These are phyloP conservation scores for Colletotrichum sp. DNA, from an alignment of 2,329 filamentous ascomycete genomes.

Conservation along the genomic window DNA sequence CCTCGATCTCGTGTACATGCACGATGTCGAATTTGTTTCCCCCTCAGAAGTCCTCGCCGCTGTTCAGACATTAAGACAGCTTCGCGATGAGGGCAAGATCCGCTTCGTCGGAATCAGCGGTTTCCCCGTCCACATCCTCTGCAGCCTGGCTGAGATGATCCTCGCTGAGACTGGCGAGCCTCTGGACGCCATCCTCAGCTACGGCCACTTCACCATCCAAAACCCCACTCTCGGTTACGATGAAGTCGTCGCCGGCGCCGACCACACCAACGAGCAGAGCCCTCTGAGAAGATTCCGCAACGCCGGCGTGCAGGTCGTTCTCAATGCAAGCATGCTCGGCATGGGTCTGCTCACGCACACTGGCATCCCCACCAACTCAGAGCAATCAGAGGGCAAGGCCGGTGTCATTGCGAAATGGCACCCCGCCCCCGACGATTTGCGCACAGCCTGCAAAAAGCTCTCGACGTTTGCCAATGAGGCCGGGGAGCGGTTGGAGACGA, in stretches of 20 bases:
- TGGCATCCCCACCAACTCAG: constrained; percentile 57
- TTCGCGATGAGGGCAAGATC: constrained; percentile 76
- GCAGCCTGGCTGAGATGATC: constrained; percentile 66
- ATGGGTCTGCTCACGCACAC: constrained; percentile 86
- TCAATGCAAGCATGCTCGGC: constrained; percentile 86
- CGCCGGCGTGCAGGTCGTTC: constrained; percentile 81
- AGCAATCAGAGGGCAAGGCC: constrained; percentile 52
- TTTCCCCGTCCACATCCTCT: constrained; percentile 79
- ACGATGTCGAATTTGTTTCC: constrained; percentile 82
- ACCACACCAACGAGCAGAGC: constrained; percentile 90
- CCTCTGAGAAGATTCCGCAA: constrained; percentile 63
- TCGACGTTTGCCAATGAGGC: constrained; percentile 67
- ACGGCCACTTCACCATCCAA: constrained; percentile 18
- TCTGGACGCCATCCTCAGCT: constrained; percentile 7
- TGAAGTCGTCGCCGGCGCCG: constrained; percentile 88
- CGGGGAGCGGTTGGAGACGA: constrained; percentile 78
- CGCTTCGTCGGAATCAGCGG: constrained; percentile 91
- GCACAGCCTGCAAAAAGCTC: constrained; percentile 67
- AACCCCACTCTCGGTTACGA: constrained; percentile 60
- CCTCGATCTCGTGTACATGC: constrained; percentile 80
- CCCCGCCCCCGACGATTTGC: constrained; percentile 75
- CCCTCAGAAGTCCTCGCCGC: constrained; percentile 68
- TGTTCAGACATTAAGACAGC: constrained; percentile 73
- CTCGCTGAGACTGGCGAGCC: constrained; percentile 13
- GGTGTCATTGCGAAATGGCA: constrained; percentile 86